Evolutionary conservation across 768 basidiomycete genomes (phyloP), one percentile per base, ranked within the genome.

Genomic region (Mycena pura): DNA sequence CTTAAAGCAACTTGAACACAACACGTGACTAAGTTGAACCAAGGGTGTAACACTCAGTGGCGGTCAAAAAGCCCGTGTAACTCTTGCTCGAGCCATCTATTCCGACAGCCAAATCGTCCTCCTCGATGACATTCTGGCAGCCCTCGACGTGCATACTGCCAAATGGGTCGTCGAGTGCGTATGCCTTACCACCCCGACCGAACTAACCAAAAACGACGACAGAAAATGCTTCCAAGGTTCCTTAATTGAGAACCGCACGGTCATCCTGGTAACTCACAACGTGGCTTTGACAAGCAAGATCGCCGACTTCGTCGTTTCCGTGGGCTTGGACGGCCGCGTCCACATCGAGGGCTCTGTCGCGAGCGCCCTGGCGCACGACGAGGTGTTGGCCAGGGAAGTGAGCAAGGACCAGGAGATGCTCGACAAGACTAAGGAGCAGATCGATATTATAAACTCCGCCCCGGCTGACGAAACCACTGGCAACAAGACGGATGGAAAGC

Each of bases 261-360:
- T 82, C n/a, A 70, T 84, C 22, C 66, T 82, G 10, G 77, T 80
- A 17, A 83, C 81, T 5, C 83, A 84, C 66, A 82, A 83, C 57
- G 74, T 84, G 7, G 75, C 77, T 5, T 69, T 84, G 63, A 71
- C 75, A 1, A 70, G 68, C 10, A 74, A 81, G 1, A 69, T 82
- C 13, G 78, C 82, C 0, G 68, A 75, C 24, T 82, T 76, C 46
- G 81, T 83, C 10, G 78, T 85, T 6, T 78, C 79, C 3, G 49
- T 85, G 24, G 74, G 76, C 11, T 25, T 47, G 0, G 78, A 84
- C 41, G 84, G 84, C 6, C 74, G 74, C 1, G 74, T 85, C 27
- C 63, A 63, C 19, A 76, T 76, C 58, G 77, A 79, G 46, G 82
- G 82, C 17, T 68, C 79, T 1, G 68, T 80, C 8, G 70, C 75